Evolutionary conservation across 805 yeast species (phyloP), one percentile per base, ranked within the genome.

Genomic region (Metschnikowia aberdeeniae): DNA sequence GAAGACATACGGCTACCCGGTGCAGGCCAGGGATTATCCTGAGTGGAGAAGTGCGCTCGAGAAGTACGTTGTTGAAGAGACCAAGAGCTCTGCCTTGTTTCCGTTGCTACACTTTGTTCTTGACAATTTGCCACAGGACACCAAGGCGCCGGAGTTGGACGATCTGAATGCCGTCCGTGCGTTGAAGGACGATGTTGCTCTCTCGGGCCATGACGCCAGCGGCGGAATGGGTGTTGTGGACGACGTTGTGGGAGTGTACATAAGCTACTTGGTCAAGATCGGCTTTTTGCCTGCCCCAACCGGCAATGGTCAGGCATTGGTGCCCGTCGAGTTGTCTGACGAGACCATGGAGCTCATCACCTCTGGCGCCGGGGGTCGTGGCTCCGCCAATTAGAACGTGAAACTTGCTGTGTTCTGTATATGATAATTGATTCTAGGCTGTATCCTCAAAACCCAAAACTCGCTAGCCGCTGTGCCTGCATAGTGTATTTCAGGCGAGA

Each of bases 141-240:
- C 98, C 28, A 86, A 82, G 66, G 98, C 99, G 9, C 98, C 99
- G 2, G 97, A 92, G 65, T 75, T 93, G 52, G 96, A 90, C 59
- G 99, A 95, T 56, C 43, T 74, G 4, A 90, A 93, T 62, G 87
- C 98, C 1, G 77, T 73, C n/a, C 62, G 63, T n/a, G 76, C 90
- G 0, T 77, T 93, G 61, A 69, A 67, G 46, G 71, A 64, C 22
- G 97, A 89, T 61, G 65, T 71, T 5, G 58, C 58, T 28, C 78
- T 81, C 80, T 76, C 89, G 1, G 88, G 86, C 11, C 73, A 66
- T 39, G 95, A 89, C 58, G 69, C 63, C 27, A 77, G 89, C 38
- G 63, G 65, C 1, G 97, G 97, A 8, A 75, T 69, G 42, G 97
- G 97, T 40, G 84, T 89, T n/a, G 80, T 80, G 45, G 62, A 66